phyloP scores from a whole-genome alignment of 1,284 basidiomycete genomes.

The Pseudozyma tsukubaensis region DNA sequence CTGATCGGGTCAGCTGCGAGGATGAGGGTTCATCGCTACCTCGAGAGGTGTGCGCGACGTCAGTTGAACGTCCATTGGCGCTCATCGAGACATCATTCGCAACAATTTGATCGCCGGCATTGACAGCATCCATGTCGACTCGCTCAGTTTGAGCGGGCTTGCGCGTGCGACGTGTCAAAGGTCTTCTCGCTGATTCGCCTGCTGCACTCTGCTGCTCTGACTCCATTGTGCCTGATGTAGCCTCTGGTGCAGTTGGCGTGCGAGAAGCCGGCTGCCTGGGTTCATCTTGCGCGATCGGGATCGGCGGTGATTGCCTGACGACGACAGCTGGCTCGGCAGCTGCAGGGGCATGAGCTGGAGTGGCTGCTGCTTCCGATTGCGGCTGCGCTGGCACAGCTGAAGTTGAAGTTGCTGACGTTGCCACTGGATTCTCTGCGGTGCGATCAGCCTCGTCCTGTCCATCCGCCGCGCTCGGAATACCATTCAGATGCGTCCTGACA shows the following conservation, averaged over 20 bases:
- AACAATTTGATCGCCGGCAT: not conserved
- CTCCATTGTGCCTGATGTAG: too few relatives aligned
- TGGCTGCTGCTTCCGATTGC: not conserved
- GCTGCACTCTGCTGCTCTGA: slow-evolving; percentile 10
- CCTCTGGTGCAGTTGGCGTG: too few relatives aligned
- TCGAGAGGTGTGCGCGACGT: not conserved
- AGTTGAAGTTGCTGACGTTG: not conserved
- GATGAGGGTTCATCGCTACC: slow-evolving; percentile 1
- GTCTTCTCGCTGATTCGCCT: slow-evolving; percentile 23
- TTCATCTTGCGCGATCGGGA: too few relatives aligned
- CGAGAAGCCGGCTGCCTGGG: too few relatives aligned
- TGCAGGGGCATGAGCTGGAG: not conserved
- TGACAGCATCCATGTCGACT: not conserved
- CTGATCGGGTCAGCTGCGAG: slow-evolving; percentile 20
- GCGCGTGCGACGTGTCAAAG: slow-evolving; percentile 43
- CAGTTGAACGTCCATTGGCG: not conserved
- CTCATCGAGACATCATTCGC: not conserved
- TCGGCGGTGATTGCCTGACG: too few relatives aligned
- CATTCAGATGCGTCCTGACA: slow-evolving; percentile 39
- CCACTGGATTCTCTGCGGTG: not conserved
- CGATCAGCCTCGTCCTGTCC: not conserved
- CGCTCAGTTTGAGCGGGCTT: slow-evolving; percentile 11
- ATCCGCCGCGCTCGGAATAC: slow-evolving; percentile 19
- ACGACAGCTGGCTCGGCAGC: too few relatives aligned
- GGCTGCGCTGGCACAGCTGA: not conserved